Base-by-base conservation (phyloP, 257 asterid genomes). In the Gentiana dahurica region DNA sequence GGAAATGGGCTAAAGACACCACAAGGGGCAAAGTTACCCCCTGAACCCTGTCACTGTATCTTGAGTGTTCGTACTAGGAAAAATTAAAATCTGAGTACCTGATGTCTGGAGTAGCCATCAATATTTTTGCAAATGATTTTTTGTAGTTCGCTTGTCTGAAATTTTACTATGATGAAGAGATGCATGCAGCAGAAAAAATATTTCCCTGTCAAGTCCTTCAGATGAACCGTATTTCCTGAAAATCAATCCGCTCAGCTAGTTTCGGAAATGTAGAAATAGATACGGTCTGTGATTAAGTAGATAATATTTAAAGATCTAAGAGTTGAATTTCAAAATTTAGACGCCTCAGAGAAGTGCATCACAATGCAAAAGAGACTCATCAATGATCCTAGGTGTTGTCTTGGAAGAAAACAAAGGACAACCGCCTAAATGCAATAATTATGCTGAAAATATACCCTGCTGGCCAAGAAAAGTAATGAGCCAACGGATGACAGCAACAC, bases 11-110 rank as follows among this genome's bases (percentile, higher is more conserved):
- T 68, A 76, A 74, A 80, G 69, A 76, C 86, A 15, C 85, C 83
- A 67, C 74, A 66, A 65, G 68, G 84, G 93, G 93, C 90, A 84
- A 91, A 77, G 71, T 88, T 90, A 74, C 86, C 95, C 90, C 95
- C 94, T n/a, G 87, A 83, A 71, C 83, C 84, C 56, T 73, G 80
- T 69, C 80, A 87, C 86, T 76, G 78, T 66, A 84, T 82, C 37
- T 58, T 52, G 64, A 24, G 50, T 12, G 36, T 49, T 46, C 37
- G 48, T 12, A 63, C 61, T 48, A 45, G 10, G 50, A 35, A 57
- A 34, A 47, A 43, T 36, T 13, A 63, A 44, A 34, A 13, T 36
- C 55, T 63, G 35, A 47, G 50, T 38, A 54, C 5, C 41, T 8
- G 48, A 54, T 15, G 50, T 46, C 32, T 35, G 47, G 12, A 46